Conservation (phyloP, 768 basidiomycete genomes). For the Mycena polygramma region DNA sequence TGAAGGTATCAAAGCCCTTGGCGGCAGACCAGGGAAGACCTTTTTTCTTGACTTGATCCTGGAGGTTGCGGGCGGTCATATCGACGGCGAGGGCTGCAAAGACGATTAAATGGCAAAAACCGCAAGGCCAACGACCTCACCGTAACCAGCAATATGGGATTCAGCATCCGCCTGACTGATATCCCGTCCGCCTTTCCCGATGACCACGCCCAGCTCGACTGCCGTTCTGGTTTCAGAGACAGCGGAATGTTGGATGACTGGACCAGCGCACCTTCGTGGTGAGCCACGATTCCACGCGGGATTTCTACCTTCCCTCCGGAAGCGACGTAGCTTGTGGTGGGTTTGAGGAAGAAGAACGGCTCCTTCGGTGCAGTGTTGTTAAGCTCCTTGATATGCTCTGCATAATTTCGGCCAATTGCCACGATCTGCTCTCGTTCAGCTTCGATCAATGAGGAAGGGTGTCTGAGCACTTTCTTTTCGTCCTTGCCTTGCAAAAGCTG, state of each 20-base stretch:
- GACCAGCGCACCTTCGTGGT: constrained; percentile 83
- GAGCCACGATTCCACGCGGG: constrained; percentile 84
- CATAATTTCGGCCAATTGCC: constrained; percentile 96
- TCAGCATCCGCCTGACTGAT: constrained; percentile 81
- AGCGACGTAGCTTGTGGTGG: constrained; percentile 88
- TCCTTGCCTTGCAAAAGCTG: constrained; percentile 31
- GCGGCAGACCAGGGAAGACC: constrained; percentile 98
- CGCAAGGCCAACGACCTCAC: constrained; percentile 58
- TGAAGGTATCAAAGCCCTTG: constrained; percentile 98
- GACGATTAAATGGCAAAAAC: not conserved
- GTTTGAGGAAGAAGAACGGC: constrained; percentile 99
- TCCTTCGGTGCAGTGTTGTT: constrained; percentile 91
- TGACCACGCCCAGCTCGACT: constrained; percentile 98
- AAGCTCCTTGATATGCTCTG: constrained; percentile 92
- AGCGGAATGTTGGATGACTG: no score
- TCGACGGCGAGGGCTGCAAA: constrained; percentile 90
- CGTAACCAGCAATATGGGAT: constrained; percentile 91
- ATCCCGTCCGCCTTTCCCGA: constrained; percentile 89
- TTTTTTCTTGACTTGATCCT: constrained; percentile 91
- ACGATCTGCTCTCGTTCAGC: constrained; percentile 72
- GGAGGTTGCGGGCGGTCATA: constrained; percentile 96
- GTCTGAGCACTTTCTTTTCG: constrained; percentile 26
- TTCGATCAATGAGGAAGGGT: not conserved
- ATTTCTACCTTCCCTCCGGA: constrained; percentile 89
- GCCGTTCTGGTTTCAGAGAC: constrained; percentile 20